phyloP scores from a whole-genome alignment of 2,329 filamentous ascomycete species.

The Fusarium musae region DNA sequence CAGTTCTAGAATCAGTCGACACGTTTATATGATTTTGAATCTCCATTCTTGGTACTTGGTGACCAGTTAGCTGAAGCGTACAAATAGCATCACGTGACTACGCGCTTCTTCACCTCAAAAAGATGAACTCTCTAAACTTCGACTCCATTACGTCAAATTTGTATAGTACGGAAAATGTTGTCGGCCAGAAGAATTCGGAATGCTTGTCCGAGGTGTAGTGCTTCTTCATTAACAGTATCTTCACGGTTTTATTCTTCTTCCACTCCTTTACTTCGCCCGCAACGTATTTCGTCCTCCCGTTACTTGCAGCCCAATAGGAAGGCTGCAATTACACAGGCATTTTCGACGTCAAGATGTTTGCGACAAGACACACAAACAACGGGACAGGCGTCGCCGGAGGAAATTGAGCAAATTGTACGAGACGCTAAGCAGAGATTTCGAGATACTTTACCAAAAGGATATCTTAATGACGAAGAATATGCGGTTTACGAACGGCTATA shows the following conservation, averaged over 20 bases:
- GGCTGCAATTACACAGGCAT: slow-evolving; percentile 42
- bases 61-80: neutral
- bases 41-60: neutral
- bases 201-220: slow-evolving; percentile 47
- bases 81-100: slow-evolving; percentile 45
- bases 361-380: slow-evolving; percentile 33
- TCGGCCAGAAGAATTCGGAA: slow-evolving; percentile 49
- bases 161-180: slow-evolving; percentile 48
- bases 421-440: slow-evolving; percentile 80
- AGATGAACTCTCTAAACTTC: neutral
- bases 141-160: slow-evolving; percentile 21
- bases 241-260: slow-evolving; percentile 21
- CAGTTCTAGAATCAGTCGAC: neutral
- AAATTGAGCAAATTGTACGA: slow-evolving; percentile 73
- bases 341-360: slow-evolving; percentile 45
- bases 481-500: slow-evolving; percentile 83
- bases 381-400: slow-evolving; percentile 37
- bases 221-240: slow-evolving; percentile 23
- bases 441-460: slow-evolving; percentile 77
- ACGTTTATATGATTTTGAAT: neutral
- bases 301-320: slow-evolving; percentile 42
- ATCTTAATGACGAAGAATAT: slow-evolving; percentile 77
- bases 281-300: slow-evolving; percentile 28
- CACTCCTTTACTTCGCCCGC: slow-evolving; percentile 28
- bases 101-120: neutral